These are phyloP conservation scores for Shiraia bambusicola DNA, from an alignment of 2,329 filamentous ascomycete genomes.

Conservation along the genomic window DNA sequence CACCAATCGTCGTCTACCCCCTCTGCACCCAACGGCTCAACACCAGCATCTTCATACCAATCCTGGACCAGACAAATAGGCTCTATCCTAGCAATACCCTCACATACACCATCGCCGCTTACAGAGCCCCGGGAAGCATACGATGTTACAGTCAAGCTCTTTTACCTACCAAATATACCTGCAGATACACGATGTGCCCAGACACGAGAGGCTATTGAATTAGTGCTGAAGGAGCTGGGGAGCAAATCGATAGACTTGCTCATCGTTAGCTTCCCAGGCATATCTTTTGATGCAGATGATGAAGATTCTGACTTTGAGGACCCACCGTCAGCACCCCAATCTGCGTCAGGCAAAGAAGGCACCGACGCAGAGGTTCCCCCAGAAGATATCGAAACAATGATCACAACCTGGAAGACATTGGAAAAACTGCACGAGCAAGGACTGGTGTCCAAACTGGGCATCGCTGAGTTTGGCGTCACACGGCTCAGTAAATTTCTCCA, in stretches of 20 bases:
- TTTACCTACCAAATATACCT: constrained; percentile 77
- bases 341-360: constrained; percentile 48
- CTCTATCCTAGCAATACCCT: constrained; percentile 69
- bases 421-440: constrained; percentile 73
- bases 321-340: constrained; percentile 21
- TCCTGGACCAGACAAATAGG: constrained; percentile 66
- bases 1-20: constrained; percentile 62
- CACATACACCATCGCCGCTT: constrained; percentile 69
- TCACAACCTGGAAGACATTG: constrained; percentile 68
- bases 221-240: constrained; percentile 79
- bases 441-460: constrained; percentile 72
- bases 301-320: constrained; percentile 71
- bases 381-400: constrained; percentile 61
- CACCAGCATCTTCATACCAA: constrained; percentile 45
- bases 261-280: constrained; percentile 88
- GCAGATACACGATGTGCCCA: constrained; percentile 66
- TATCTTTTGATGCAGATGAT: constrained; percentile 91
- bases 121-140: constrained; percentile 82
- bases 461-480: constrained; percentile 88
- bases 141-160: constrained; percentile 93
- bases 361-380: constrained; percentile 40
- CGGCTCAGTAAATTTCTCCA: constrained; percentile 77
- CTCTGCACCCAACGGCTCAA: constrained; percentile 31
- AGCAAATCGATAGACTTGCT: constrained; percentile 79
- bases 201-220: constrained; percentile 72